phyloP scores from a whole-genome alignment of 257 asterid species.

The Ligustrum vulgare region DNA sequence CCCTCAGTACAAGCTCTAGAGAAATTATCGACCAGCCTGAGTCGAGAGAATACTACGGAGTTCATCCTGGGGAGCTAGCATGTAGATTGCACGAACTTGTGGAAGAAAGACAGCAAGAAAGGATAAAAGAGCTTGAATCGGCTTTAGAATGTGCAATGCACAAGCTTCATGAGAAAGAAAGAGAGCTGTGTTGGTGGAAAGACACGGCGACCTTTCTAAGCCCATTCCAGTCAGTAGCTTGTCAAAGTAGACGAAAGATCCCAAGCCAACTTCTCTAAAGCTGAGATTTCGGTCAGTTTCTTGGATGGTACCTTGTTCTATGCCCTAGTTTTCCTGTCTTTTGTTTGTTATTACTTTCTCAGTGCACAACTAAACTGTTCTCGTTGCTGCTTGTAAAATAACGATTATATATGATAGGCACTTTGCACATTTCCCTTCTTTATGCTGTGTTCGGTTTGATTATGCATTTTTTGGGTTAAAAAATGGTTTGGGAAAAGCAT shows the following conservation, averaged over 20 bases:
- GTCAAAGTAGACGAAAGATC: conserved; percentile 15
- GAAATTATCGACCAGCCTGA: conserved; percentile 26
- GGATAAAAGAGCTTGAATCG: conserved; percentile 61
- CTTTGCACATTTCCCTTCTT: background rate
- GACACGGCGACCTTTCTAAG: conserved; percentile 51
- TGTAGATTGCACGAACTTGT: conserved; percentile 54
- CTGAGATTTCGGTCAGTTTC: background rate
- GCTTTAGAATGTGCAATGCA: conserved; percentile 50
- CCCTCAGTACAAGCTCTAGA: conserved; percentile 25
- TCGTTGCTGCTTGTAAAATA: background rate
- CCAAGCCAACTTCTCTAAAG: background rate
- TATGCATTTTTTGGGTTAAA: too few relatives aligned
- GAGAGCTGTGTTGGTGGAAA: conserved; percentile 66
- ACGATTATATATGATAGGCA: background rate
- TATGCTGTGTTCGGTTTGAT: too few relatives aligned
- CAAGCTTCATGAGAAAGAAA: conserved; percentile 48
- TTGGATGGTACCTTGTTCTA: background rate
- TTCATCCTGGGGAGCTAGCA: conserved; percentile 60
- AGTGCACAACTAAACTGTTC: background rate
- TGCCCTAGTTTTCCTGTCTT: background rate
- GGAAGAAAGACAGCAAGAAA: conserved; percentile 57
- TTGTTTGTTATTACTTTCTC: background rate
- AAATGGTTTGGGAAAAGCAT: too few relatives aligned
- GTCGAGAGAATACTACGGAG: conserved; percentile 34
- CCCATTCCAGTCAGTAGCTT: conserved; percentile 36